phyloP scores from a whole-genome alignment of 352 stramenopile genomes.

The Pythium vanterpoolii region DNA sequence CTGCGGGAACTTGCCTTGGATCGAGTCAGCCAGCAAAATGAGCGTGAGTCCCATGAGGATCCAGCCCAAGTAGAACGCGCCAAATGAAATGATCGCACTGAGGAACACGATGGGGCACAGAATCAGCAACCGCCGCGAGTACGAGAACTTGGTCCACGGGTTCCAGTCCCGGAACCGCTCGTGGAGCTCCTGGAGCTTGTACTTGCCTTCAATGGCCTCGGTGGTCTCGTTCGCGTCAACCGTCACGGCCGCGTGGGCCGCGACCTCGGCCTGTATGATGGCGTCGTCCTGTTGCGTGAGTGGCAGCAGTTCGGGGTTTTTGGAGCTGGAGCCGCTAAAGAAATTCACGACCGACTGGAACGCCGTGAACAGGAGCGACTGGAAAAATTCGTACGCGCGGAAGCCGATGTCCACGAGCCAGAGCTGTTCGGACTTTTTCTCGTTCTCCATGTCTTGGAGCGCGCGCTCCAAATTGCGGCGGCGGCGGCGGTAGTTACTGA shows the following conservation, averaged over 20 bases:
- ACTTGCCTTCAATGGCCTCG: conserved; percentile 60
- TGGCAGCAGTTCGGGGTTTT: conserved; percentile 18
- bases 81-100: conserved; percentile 82
- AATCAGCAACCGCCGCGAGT: conserved; percentile 59
- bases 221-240: conserved; percentile 52
- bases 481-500: conserved; percentile 81
- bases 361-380: conserved; percentile 56
- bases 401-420: conserved; percentile 85
- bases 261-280: conserved; percentile 25
- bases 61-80: conserved; percentile 76
- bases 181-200: conserved; percentile 41
- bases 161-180: conserved; percentile 54
- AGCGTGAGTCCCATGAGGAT: conserved; percentile 80
- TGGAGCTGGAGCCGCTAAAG: conserved; percentile 1
- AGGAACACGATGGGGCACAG: conserved; percentile 64
- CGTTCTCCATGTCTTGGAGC: conserved; percentile 68
- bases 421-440: conserved; percentile 80
- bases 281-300: conserved; percentile 19
- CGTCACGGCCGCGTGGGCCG: conserved; percentile 15
- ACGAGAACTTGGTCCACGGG: conserved; percentile 78
- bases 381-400: conserved; percentile 68
- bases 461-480: conserved; percentile 72
- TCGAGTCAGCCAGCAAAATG: conserved; percentile 72
- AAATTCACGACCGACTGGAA: conserved; percentile 28
- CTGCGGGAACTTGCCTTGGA: conserved; percentile 81